A percentile compares a stretch with the other conserved stretches of the same genome.
Conservation (phyloP, 176 grass and related monocot genomes). For the Paspalum notatum region DNA sequence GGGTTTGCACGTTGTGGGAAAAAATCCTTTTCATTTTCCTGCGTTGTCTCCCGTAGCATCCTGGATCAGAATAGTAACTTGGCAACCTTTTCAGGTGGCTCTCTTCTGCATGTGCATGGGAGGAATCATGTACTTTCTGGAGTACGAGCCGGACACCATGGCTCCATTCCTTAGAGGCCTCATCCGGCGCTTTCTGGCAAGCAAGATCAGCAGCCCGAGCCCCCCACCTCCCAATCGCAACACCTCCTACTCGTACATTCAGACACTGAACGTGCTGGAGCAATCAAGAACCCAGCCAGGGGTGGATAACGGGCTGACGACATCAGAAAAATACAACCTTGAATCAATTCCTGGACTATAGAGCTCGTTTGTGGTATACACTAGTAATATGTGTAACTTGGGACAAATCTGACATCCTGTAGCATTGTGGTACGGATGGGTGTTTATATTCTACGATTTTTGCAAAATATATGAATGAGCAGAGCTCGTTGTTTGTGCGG, state of each 20-base stretch:
- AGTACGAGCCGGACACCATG: conserved; percentile 95
- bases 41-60: neutral
- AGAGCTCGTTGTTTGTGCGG: neutral
- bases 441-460: neutral
- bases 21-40: neutral
- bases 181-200: conserved; percentile 87
- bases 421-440: neutral
- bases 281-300: conserved; percentile 43
- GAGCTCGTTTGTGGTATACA: conserved; percentile 8
- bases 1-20: too few relatives aligned
- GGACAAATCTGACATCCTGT: neutral
- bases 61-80: conserved; percentile 1
- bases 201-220: conserved; percentile 88
- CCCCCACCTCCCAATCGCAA: conserved; percentile 59
- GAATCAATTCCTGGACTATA: conserved; percentile 94
- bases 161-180: conserved; percentile 94
- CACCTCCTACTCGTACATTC: conserved; percentile 65
- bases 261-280: conserved; percentile 56
- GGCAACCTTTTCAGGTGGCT: conserved; percentile 68
- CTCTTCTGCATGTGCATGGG: conserved; percentile 97
- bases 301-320: conserved; percentile 32
- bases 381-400: conserved; percentile 2
- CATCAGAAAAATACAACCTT: conserved; percentile 76
- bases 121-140: conserved; percentile 97
- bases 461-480: conserved; percentile 27